phyloP scores from a whole-genome alignment of 1,284 basidiomycete genomes.

The Ganoderma lucidum region DNA sequence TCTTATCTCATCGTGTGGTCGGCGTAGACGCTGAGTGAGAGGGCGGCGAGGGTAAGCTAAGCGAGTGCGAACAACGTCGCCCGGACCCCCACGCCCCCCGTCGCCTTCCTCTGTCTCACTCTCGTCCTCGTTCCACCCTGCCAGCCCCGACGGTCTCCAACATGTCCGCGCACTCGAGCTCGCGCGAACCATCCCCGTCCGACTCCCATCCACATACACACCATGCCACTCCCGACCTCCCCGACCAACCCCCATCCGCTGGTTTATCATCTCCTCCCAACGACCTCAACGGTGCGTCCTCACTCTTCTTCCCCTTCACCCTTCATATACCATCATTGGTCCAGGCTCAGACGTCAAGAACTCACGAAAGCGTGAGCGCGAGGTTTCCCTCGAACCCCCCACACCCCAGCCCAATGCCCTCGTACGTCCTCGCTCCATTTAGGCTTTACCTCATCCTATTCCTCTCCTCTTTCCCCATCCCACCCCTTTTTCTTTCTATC shows the following conservation, averaged over 20 bases:
- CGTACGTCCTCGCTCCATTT: conserved; percentile 36
- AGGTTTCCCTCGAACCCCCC: conserved; percentile 74
- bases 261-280: conserved; percentile 26
- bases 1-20: conserved; percentile 30
- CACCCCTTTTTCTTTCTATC: not conserved
- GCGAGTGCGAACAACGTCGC: conserved; percentile 28
- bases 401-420: conserved; percentile 57
- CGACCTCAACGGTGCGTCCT: conserved; percentile 25
- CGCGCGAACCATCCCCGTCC: conserved; percentile 9
- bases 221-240: not conserved
- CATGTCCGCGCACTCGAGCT: conserved; percentile 14
- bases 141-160: not conserved
- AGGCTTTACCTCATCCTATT: conserved; percentile 23
- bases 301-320: not conserved
- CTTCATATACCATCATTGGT: not conserved
- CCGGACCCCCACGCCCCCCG: conserved; percentile 21
- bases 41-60: conserved; percentile 11
- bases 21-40: conserved; percentile 12
- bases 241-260: not conserved
- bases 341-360: conserved; percentile 26
- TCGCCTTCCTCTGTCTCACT: conserved; percentile 2
- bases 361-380: conserved; percentile 70
- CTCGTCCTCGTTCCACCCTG: not conserved
- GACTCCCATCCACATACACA: conserved; percentile 1
- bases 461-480: conserved; percentile 8